Conservation (phyloP, 83 land plant species). For the Diphasiastrum complanatum region DNA sequence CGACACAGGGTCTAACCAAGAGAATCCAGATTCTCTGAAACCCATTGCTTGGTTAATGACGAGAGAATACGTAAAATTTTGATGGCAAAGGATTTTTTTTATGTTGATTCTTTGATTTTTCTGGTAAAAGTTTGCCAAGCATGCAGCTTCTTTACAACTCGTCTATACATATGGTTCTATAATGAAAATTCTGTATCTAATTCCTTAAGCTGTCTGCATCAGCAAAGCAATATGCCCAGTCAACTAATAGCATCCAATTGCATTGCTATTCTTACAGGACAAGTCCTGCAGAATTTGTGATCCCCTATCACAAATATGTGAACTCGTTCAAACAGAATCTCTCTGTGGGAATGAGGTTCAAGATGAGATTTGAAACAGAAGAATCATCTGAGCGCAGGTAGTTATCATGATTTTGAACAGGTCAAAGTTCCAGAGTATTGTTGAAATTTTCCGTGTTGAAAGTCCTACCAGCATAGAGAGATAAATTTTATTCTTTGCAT, state of each 20-base stretch:
- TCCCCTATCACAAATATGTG: constrained; percentile 5
- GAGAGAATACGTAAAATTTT: no score
- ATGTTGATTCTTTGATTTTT: not conserved
- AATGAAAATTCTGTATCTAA: constrained; percentile 8
- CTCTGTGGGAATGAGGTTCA: constrained; percentile 12
- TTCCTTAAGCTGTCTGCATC: not conserved
- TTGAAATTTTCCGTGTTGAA: not conserved
- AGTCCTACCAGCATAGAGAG: not conserved
- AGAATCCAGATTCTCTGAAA: no score
- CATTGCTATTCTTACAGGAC: not conserved
- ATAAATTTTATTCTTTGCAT: no score
- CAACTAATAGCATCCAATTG: not conserved
- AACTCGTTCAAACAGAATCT: constrained; percentile 3
- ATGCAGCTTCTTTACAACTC: constrained; percentile 6
- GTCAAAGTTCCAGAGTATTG: not conserved
- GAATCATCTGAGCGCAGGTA: no score
- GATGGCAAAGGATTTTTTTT: no score
- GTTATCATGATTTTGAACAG: constrained; percentile 3
- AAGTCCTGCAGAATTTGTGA: constrained; percentile 14
- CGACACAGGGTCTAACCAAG: no score
- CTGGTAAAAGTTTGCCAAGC: constrained; percentile 7
- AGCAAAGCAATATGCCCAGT: not conserved
- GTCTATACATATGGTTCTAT: constrained; percentile 5
- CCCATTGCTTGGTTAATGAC: no score
- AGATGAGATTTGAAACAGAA: constrained; percentile 14